Evolutionary conservation across 192 early-diverging fungal genomes (phyloP).

Genomic region (Coemansia umbellata): DNA sequence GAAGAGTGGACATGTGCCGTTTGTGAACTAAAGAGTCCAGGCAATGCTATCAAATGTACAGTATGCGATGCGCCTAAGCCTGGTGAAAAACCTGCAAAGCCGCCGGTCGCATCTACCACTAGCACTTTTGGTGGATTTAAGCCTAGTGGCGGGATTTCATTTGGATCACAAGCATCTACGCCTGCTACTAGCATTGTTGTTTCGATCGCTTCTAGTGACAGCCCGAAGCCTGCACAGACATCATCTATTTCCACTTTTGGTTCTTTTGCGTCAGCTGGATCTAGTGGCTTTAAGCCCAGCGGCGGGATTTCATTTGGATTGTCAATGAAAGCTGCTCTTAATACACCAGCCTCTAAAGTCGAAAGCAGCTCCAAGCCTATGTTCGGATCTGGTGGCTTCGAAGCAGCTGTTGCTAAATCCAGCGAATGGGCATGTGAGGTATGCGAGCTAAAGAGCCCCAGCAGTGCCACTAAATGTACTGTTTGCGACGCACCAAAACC

Average conservation of each 20-base stretch:
- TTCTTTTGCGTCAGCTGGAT: not conserved
- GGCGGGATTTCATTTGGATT: constrained; percentile 14
- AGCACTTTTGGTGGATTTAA: constrained; percentile 3
- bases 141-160: not conserved
- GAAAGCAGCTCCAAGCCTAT: too few species aligned
- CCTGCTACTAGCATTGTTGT: too few species aligned
- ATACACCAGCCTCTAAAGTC: not conserved
- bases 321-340: not conserved
- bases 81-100: not conserved
- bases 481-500: constrained; percentile 31
- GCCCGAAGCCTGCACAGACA: not conserved
- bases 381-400: too few species aligned
- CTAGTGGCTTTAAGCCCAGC: constrained; percentile 10
- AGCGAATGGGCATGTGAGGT: constrained; percentile 28
- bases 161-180: too few species aligned
- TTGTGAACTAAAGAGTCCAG: constrained; percentile 25
- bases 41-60: constrained; percentile 3
- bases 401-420: not conserved
- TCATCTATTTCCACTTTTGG: not conserved
- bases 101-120: not conserved
- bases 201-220: not conserved
- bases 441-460: constrained; percentile 23
- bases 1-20: constrained; percentile 32
- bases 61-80: constrained; percentile 35
- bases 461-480: constrained; percentile 6